Evolutionary conservation across 805 yeast species (phyloP).

Genomic region (Candida suzukii): DNA sequence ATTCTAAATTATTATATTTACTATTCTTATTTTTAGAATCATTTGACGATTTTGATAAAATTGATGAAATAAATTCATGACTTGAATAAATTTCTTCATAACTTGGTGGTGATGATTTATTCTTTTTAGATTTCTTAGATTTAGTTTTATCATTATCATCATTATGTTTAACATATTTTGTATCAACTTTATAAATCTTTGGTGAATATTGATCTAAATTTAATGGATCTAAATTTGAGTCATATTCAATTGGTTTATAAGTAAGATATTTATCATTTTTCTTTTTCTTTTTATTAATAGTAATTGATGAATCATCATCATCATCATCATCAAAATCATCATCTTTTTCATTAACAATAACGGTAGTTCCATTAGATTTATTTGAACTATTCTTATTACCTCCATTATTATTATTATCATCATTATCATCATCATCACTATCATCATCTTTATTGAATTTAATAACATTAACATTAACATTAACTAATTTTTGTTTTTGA

Average conservation of each 20-base stretch:
- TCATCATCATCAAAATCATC: too few relatives aligned
- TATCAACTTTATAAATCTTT: constrained; percentile 23
- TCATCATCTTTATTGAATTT: neutral
- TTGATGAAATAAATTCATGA: neutral
- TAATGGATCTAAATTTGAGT: constrained; percentile 20
- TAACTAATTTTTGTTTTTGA: neutral
- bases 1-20: neutral
- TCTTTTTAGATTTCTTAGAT: neutral
- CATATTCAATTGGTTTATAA: constrained; percentile 22
- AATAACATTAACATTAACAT: neutral
- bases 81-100: neutral
- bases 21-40: neutral
- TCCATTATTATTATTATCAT: neutral
- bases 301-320: too few relatives aligned
- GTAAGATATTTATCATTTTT: neutral
- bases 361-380: too few relatives aligned
- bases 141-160: too few relatives aligned
- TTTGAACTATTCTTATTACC: neutral
- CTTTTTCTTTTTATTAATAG: neutral
- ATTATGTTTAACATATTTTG: neutral
- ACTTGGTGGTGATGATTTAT: neutral
- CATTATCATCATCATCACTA: neutral
- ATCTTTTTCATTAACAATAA: too few relatives aligned
- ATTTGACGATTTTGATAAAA: neutral
- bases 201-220: constrained; percentile 25